Conservation (phyloP, 352 stramenopile species). For the Ophiocytium majus region DNA sequence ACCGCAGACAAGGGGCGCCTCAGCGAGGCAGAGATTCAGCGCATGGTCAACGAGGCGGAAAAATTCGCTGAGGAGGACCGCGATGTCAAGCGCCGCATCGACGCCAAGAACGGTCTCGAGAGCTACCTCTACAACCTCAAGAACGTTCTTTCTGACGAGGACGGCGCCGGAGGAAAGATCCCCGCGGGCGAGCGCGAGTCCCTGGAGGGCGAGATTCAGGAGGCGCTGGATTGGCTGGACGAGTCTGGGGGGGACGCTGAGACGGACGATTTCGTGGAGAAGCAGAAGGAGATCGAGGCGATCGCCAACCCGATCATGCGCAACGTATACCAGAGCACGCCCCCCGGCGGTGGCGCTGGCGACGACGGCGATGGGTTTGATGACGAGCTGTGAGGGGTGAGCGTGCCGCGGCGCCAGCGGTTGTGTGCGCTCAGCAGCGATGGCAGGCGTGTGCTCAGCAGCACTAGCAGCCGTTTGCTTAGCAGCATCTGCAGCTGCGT, state of each 20-base stretch:
- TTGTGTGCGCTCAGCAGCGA: too few relatives aligned
- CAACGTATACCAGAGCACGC: constrained; percentile 88
- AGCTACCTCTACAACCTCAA: constrained; percentile 93
- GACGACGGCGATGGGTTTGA: constrained; percentile 1
- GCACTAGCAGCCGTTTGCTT: too few relatives aligned
- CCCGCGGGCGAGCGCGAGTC: constrained; percentile 87
- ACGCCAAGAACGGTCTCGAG: constrained; percentile 92
- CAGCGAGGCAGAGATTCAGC: constrained; percentile 96
- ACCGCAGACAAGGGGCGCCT: constrained; percentile 97
- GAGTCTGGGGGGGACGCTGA: constrained; percentile 92
- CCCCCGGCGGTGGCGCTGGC: constrained; percentile 63
- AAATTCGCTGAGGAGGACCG: constrained; percentile 98
- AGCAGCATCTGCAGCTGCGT: too few relatives aligned
- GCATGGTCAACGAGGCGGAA: constrained; percentile 97
- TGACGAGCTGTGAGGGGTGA: constrained; percentile 9
- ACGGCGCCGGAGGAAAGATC: constrained; percentile 88
- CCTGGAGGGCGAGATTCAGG: constrained; percentile 87
- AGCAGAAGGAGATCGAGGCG: constrained; percentile 99
- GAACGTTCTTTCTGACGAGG: constrained; percentile 82
- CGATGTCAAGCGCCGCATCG: constrained; percentile 92
- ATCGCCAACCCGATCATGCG: constrained; percentile 97
- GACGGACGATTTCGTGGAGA: constrained; percentile 91
- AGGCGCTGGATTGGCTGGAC: constrained; percentile 98
- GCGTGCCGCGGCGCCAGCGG: too few relatives aligned
- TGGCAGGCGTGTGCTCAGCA: too few relatives aligned